phyloP scores from a whole-genome alignment of 768 basidiomycete genomes.

The Leccinum longicurvipes region DNA sequence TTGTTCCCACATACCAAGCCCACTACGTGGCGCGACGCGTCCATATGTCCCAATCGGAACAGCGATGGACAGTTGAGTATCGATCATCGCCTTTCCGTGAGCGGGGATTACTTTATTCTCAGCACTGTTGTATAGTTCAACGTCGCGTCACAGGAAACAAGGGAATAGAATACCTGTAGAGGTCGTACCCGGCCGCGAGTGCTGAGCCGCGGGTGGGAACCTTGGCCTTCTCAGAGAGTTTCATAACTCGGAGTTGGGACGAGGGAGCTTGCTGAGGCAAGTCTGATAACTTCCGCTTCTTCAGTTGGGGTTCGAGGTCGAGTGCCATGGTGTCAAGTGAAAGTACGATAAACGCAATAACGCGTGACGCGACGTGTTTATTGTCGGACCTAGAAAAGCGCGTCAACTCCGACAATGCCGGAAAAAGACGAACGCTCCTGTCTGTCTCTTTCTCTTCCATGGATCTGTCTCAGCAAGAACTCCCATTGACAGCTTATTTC shows the following conservation, averaged over 20 bases:
- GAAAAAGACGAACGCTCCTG: background rate
- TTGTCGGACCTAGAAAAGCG: slow-evolving; percentile 35
- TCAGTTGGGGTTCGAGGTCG: slow-evolving; percentile 38
- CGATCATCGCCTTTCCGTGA: slow-evolving; percentile 85
- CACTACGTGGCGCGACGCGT: slow-evolving; percentile 92
- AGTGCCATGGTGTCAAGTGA: slow-evolving; percentile 12
- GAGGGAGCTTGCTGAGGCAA: slow-evolving; percentile 36
- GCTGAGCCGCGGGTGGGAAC: slow-evolving; percentile 85
- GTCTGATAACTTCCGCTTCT: slow-evolving; percentile 62
- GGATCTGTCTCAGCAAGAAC: slow-evolving; percentile 34
- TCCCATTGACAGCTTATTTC: slow-evolving; percentile 31
- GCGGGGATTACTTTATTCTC: slow-evolving; percentile 84
- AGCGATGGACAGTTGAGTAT: slow-evolving; percentile 90
- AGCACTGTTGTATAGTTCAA: slow-evolving; percentile 49
- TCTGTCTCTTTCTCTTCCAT: slow-evolving; percentile 9
- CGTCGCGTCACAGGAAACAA: background rate
- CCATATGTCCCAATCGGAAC: slow-evolving; percentile 94
- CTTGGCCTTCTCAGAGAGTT: slow-evolving; percentile 75
- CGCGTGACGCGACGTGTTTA: slow-evolving; percentile 23
- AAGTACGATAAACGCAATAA: background rate
- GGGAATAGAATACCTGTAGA: slow-evolving; percentile 64
- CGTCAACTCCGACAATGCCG: slow-evolving; percentile 36
- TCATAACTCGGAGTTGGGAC: slow-evolving; percentile 73
- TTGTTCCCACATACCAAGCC: slow-evolving; percentile 65
- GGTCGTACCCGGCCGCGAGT: slow-evolving; percentile 90